Evolutionary conservation across 2,329 filamentous ascomycete species (phyloP).

Genomic region (Calonectria henricotiae): DNA sequence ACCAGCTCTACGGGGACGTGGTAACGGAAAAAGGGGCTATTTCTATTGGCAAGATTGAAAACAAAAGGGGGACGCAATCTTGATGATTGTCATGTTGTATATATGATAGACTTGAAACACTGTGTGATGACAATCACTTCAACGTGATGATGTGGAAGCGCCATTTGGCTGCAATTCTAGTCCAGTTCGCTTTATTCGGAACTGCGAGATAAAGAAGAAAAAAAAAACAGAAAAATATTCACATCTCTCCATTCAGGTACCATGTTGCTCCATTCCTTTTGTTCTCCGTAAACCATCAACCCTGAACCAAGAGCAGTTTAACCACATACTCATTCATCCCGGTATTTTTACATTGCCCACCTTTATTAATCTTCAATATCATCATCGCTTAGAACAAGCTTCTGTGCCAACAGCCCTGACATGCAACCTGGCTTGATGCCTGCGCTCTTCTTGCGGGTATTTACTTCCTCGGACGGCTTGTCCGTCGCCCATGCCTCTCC

Average conservation of each 20-base stretch:
- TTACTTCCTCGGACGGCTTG: conserved; percentile 70
- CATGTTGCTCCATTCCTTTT: conserved; percentile 41
- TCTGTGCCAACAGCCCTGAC: conserved; percentile 70
- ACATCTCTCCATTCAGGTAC: conserved; percentile 29
- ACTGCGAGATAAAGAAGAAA: conserved; percentile 31
- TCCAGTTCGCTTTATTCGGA: conserved; percentile 31
- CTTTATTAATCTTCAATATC: conserved; percentile 82
- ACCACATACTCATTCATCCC: neutral
- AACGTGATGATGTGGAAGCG: conserved; percentile 47
- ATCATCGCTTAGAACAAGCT: conserved; percentile 84
- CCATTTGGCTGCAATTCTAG: conserved; percentile 28
- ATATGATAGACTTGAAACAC: conserved; percentile 49
- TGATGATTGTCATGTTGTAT: conserved; percentile 42
- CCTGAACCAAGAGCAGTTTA: conserved; percentile 5
- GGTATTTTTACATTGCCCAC: conserved; percentile 25
- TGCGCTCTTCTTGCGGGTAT: conserved; percentile 65
- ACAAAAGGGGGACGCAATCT: conserved; percentile 18
- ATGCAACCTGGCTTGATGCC: conserved; percentile 59
- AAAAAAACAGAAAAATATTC: conserved; percentile 14
- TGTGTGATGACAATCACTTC: conserved; percentile 44
- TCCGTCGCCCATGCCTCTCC: conserved; percentile 76
- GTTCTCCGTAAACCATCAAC: conserved; percentile 9
- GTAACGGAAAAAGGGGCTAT: neutral
- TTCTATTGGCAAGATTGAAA: conserved; percentile 6
- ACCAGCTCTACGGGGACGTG: neutral